Conservation (phyloP, 2,329 filamentous ascomycete species). For the Neoarthrinium moseri region DNA sequence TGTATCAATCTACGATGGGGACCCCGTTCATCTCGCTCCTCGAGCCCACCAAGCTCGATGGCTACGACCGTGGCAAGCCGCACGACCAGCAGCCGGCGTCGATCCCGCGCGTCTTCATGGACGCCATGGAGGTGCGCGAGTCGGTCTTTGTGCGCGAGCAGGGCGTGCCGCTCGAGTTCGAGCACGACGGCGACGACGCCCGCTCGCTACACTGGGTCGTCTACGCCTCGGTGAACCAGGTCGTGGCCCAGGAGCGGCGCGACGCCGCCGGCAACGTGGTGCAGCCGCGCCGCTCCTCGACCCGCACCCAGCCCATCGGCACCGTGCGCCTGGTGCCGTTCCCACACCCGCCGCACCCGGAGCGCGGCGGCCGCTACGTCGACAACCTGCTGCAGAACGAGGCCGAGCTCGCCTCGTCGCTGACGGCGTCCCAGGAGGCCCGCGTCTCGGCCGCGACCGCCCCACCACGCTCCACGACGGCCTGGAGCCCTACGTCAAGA, state of each 20-base stretch:
- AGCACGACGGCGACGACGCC: constrained; percentile 78
- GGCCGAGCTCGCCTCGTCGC: constrained; percentile 5
- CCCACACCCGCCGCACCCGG: constrained; percentile 67
- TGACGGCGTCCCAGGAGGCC: constrained; percentile 23
- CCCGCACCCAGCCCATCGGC: constrained; percentile 58
- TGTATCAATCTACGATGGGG: constrained; percentile 34
- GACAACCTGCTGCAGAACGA: constrained; percentile 35
- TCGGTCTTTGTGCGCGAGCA: constrained; percentile 63
- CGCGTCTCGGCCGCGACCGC: constrained; percentile 35
- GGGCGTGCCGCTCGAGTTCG: constrained; percentile 58
- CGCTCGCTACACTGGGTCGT: constrained; percentile 84
- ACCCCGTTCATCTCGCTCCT: constrained; percentile 49
- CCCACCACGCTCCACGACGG: constrained; percentile 55
- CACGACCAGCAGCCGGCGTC: constrained; percentile 41
- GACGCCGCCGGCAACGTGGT: constrained; percentile 40
- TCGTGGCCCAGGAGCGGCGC: constrained; percentile 39
- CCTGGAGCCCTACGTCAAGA: constrained; percentile 75
- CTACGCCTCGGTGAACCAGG: constrained; percentile 65
- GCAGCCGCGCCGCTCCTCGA: constrained; percentile 42
- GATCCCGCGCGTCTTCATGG: constrained; percentile 57
- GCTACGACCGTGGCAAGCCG: constrained; percentile 39
- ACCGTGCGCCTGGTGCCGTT: constrained; percentile 81
- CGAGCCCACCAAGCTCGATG: constrained; percentile 47
- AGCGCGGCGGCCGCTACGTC: constrained; percentile 46
- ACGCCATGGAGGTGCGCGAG: constrained; percentile 63